phyloP scores from a whole-genome alignment of 129 eudicot species.

The Centella asiatica region DNA sequence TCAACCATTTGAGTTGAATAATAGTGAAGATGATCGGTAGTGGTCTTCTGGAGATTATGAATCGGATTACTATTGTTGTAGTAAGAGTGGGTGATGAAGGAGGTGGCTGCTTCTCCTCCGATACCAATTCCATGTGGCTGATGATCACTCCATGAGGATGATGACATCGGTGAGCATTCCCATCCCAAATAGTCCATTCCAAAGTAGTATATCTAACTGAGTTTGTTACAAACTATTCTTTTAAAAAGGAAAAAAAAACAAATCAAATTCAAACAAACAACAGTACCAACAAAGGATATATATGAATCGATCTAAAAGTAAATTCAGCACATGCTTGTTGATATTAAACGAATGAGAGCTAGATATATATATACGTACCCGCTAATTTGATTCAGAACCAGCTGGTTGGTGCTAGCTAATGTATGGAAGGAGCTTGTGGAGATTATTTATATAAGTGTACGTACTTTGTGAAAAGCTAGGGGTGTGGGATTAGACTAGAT shows the following conservation, averaged over 20 bases:
- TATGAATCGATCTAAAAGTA: too few relatives aligned
- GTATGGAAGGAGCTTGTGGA: too few relatives aligned
- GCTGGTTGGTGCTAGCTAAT: too few relatives aligned
- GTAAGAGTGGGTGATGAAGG: conserved; percentile 19
- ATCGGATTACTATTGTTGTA: conserved; percentile 20
- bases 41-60: conserved; percentile 16
- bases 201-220: background rate
- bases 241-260: background rate
- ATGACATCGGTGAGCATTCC: conserved; percentile 26
- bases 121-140: conserved; percentile 21
- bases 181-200: conserved; percentile 55
- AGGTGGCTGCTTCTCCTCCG: conserved; percentile 27
- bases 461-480: too few relatives aligned
- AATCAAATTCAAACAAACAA: background rate
- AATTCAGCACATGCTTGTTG: too few relatives aligned
- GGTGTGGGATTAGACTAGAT: too few relatives aligned
- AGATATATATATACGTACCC: too few relatives aligned
- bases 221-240: background rate
- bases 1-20: conserved; percentile 15
- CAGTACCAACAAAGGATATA: too few relatives aligned
- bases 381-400: too few relatives aligned
- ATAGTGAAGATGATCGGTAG: background rate
- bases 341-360: too few relatives aligned
- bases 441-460: too few relatives aligned
- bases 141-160: conserved; percentile 38